Evolutionary conservation across 2,329 filamentous ascomycete genomes (phyloP).

Genomic region (Thelonectria discophora): DNA sequence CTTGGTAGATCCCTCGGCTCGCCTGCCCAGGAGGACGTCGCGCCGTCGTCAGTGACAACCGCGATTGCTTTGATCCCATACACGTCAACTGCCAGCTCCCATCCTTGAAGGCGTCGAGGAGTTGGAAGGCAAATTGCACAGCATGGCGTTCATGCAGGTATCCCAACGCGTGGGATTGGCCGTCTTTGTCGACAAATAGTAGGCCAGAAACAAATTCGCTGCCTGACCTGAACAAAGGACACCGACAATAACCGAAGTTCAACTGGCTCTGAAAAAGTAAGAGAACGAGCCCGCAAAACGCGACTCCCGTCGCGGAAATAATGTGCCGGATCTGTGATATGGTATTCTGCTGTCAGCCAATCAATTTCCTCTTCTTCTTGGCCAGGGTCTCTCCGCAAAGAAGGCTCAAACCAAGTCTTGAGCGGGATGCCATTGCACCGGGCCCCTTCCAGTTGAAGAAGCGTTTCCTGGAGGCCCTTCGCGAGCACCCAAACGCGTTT

Average conservation of each 20-base stretch:
- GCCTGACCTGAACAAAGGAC: slow-evolving; percentile 14
- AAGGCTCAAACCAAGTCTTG: too few relatives aligned
- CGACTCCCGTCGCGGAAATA: slow-evolving; percentile 13
- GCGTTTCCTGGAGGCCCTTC: too few relatives aligned
- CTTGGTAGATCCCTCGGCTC: too few relatives aligned
- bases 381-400: background rate
- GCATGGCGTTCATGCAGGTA: slow-evolving; percentile 17
- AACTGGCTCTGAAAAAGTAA: slow-evolving; percentile 4
- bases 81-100: slow-evolving; percentile 25
- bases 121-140: slow-evolving; percentile 5
- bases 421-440: too few relatives aligned
- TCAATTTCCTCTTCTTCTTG: background rate
- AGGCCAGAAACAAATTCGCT: slow-evolving; percentile 26
- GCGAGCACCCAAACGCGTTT: too few relatives aligned
- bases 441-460: too few relatives aligned
- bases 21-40: too few relatives aligned
- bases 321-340: slow-evolving; percentile 1
- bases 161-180: slow-evolving; percentile 16
- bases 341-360: slow-evolving; percentile 19
- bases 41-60: too few relatives aligned
- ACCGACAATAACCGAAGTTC: slow-evolving; percentile 13
- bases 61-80: background rate
- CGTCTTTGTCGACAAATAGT: slow-evolving; percentile 4
- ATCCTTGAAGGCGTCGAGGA: slow-evolving; percentile 22
- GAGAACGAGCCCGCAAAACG: slow-evolving; percentile 7